Evolutionary conservation across 371 early-diverging fungal genomes (phyloP).

Genomic region (Ecytonucleospora hepatopenaei): DNA sequence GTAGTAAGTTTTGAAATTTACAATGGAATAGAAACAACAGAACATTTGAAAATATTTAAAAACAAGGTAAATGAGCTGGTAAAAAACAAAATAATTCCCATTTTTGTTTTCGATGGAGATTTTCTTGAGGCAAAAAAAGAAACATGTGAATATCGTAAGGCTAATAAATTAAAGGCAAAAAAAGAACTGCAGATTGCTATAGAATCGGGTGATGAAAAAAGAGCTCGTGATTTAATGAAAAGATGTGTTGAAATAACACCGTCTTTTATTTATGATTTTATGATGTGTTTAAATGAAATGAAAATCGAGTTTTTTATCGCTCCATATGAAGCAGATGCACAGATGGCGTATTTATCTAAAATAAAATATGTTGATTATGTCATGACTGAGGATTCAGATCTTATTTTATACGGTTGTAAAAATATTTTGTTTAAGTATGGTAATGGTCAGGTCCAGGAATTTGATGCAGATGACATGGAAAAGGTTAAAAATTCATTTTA

Average conservation of each 20-base stretch:
- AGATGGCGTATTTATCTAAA: constrained; percentile 70
- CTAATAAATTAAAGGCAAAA: constrained; percentile 27
- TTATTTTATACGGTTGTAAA: constrained; percentile 76
- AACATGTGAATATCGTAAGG: constrained; percentile 64
- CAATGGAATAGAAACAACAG: constrained; percentile 18
- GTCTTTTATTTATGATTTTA: constrained; percentile 55
- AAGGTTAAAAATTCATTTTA: constrained; percentile 26
- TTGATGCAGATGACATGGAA: constrained; percentile 32
- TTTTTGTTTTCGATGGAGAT: constrained; percentile 85
- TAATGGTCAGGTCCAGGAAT: constrained; percentile 37
- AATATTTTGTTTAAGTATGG: constrained; percentile 53
- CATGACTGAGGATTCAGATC: constrained; percentile 88
- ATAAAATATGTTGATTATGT: constrained; percentile 65
- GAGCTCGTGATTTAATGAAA: constrained; percentile 45
- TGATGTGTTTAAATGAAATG: constrained; percentile 58
- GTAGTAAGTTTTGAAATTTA: constrained; percentile 47
- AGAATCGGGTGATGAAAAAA: constrained; percentile 17
- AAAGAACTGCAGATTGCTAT: constrained; percentile 31
- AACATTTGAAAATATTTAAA: constrained; percentile 37
- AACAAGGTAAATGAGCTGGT: constrained; percentile 38
- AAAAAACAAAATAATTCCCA: constrained; percentile 60
- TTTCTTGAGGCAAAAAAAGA: constrained; percentile 67
- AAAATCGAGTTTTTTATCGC: constrained; percentile 71
- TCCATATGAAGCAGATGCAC: constrained; percentile 96
- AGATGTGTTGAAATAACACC: constrained; percentile 35